Conservation (phyloP, 2,329 filamentous ascomycete species). For the Leptographium wingfieldii region DNA sequence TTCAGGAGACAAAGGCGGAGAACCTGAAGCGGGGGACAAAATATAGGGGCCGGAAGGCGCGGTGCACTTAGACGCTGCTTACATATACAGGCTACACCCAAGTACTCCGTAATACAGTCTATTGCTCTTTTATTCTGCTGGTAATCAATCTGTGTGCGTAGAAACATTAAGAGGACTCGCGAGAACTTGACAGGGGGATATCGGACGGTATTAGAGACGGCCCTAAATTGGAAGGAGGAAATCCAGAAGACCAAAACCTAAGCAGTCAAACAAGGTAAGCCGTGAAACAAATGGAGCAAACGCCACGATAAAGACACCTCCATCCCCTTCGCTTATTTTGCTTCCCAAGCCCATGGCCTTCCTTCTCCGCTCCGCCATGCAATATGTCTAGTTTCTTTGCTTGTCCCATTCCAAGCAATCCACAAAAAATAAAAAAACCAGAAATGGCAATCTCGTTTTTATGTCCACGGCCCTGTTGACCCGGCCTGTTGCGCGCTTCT, state of each 20-base stretch:
- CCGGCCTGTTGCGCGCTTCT: not conserved
- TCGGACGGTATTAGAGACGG: not conserved
- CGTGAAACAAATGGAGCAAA: not conserved
- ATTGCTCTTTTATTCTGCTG: not conserved
- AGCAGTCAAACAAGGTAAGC: not conserved
- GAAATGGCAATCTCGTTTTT: not conserved
- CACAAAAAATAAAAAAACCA: not conserved
- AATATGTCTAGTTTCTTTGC: not conserved
- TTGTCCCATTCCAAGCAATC: slow-evolving; percentile 1
- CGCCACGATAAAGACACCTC: not conserved
- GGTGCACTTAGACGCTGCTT: not conserved
- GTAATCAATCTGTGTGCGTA: not conserved
- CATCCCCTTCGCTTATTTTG: not conserved
- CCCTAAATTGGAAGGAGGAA: not conserved
- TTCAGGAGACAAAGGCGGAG: no score
- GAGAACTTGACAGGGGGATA: not conserved
- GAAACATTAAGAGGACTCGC: not conserved
- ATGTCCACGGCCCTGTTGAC: not conserved
- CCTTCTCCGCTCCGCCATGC: not conserved
- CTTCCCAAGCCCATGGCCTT: not conserved
- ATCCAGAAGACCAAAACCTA: not conserved
- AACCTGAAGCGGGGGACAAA: not conserved
- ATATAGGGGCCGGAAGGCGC: not conserved
- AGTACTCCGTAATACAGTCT: not conserved
- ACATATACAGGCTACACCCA: no score